Evolutionary conservation across 108 stramenopile genomes (phyloP).

Genomic region (Bacterosira constricta): DNA sequence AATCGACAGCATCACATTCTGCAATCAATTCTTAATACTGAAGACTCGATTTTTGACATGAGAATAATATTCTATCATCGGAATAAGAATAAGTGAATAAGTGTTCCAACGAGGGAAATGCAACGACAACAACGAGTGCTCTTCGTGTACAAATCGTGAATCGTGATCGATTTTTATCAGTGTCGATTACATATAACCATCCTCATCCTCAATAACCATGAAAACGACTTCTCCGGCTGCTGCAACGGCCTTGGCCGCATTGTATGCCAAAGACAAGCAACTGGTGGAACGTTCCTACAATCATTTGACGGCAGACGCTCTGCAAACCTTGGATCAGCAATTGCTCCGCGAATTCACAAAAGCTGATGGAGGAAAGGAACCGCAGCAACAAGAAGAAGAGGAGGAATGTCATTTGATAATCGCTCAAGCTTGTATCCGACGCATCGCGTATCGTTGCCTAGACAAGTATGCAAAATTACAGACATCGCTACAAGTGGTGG

Average conservation of each 20-base stretch:
- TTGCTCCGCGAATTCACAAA: background rate
- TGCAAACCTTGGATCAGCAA: background rate
- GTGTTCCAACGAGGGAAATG: no score
- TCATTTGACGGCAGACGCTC: constrained; percentile 1
- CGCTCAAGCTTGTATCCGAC: constrained; percentile 40
- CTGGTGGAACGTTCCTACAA: constrained; percentile 5
- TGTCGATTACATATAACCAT: no score
- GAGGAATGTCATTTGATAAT: constrained; percentile 21
- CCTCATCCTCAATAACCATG: background rate
- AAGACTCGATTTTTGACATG: no score
- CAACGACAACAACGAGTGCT: no score
- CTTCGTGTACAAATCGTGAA: no score
- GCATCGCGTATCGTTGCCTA: constrained; percentile 24
- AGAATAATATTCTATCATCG: no score
- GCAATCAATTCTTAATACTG: no score
- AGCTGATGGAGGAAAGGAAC: background rate
- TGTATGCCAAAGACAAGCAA: constrained; percentile 19
- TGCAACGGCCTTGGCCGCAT: constrained; percentile 21
- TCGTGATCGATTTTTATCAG: no score
- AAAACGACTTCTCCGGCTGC: constrained; percentile 12
- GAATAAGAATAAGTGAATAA: no score
- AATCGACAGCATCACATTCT: no score
- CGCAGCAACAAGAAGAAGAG: background rate
- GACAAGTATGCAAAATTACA: constrained; percentile 32
- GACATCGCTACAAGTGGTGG: background rate